Evolutionary conservation across 768 basidiomycete species (phyloP).

Genomic region (Pleurotus giganteus): DNA sequence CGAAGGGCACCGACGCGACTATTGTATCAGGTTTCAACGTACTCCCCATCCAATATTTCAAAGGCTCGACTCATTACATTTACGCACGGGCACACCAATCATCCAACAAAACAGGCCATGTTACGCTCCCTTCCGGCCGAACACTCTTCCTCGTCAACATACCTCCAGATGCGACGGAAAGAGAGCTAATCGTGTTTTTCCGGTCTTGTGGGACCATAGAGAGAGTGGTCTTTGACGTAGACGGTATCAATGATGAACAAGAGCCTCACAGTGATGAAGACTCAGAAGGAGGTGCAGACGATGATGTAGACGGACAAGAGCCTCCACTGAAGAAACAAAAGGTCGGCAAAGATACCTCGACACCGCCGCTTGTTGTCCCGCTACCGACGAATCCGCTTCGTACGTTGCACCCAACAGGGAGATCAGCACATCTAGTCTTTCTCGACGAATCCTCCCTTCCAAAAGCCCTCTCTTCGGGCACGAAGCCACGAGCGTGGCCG

Average conservation of each 20-base stretch:
- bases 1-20: background rate
- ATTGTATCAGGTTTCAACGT: conserved; percentile 43
- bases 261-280: conserved; percentile 33
- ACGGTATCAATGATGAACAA: conserved; percentile 15
- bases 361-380: conserved; percentile 53
- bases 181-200: conserved; percentile 78
- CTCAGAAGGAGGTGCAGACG: conserved; percentile 29
- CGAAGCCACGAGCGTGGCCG: conserved; percentile 66
- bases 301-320: conserved; percentile 27
- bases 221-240: conserved; percentile 61
- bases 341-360: conserved; percentile 27
- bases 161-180: conserved; percentile 83
- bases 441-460: conserved; percentile 72
- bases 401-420: conserved; percentile 58
- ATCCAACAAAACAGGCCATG: conserved; percentile 36
- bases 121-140: conserved; percentile 52
- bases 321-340: conserved; percentile 41
- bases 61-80: conserved; percentile 61
- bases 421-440: conserved; percentile 67
- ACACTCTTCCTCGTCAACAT: conserved; percentile 89
- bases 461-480: conserved; percentile 54
- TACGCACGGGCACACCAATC: conserved; percentile 69
- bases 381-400: conserved; percentile 57
- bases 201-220: conserved; percentile 77
- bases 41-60: conserved; percentile 41